phyloP scores from a whole-genome alignment of 2,329 filamentous ascomycete genomes.

The Fusarium dimerum region DNA sequence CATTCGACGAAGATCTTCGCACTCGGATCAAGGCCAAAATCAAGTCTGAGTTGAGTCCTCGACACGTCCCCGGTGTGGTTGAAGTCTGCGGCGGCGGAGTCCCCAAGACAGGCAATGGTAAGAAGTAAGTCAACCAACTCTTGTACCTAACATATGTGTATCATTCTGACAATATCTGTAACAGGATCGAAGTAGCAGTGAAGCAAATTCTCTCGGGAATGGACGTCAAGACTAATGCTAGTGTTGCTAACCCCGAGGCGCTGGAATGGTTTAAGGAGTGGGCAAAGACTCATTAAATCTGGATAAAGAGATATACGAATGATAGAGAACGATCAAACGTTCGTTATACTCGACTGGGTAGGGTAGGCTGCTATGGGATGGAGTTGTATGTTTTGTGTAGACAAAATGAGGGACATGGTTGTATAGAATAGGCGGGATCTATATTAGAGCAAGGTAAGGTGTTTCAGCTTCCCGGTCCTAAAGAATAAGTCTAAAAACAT shows the following conservation, averaged over 20 bases:
- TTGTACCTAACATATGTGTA: background rate
- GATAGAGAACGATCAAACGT: background rate
- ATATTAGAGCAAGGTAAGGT: too few relatives aligned
- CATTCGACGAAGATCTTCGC: constrained; percentile 62
- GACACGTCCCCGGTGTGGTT: constrained; percentile 84
- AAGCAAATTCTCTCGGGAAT: constrained; percentile 93
- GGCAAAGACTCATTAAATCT: constrained; percentile 54
- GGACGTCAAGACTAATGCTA: constrained; percentile 84
- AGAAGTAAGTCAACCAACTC: constrained; percentile 66
- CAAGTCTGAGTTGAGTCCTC: constrained; percentile 76
- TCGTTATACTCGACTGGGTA: background rate
- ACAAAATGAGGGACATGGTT: too few relatives aligned
- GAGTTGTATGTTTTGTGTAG: background rate
- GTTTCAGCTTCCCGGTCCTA: too few relatives aligned
- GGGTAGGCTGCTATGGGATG: background rate
- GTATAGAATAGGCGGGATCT: too few relatives aligned
- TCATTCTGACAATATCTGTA: constrained; percentile 10
- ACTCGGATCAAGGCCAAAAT: constrained; percentile 67
- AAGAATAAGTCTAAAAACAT: too few relatives aligned
- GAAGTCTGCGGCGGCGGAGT: constrained; percentile 80
- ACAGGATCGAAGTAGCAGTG: constrained; percentile 86
- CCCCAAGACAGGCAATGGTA: constrained; percentile 89
- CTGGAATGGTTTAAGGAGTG: constrained; percentile 86
- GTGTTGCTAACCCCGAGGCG: constrained; percentile 88
- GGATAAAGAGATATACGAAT: background rate